Conservation (phyloP, 768 basidiomycete species). For the Suillus alpinus region DNA sequence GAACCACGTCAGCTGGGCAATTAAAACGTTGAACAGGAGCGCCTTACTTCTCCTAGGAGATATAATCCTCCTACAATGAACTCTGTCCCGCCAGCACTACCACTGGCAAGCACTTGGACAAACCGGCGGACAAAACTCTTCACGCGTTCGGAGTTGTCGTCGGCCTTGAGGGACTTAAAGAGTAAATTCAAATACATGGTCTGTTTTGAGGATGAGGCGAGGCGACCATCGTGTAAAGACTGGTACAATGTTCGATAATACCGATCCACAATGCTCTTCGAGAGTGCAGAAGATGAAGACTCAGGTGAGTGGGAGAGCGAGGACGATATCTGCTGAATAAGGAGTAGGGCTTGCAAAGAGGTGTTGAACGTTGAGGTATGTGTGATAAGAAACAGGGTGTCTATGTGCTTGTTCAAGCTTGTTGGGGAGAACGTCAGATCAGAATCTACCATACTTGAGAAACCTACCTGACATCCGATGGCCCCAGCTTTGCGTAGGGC, state of each 20-base stretch:
- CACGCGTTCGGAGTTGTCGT: constrained; percentile 55
- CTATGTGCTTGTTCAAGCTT: constrained; percentile 83
- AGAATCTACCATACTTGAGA: neutral
- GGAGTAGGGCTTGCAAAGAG: constrained; percentile 85
- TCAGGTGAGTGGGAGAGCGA: constrained; percentile 44
- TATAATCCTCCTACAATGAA: constrained; percentile 88
- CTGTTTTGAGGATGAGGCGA: constrained; percentile 85
- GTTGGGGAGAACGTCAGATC: constrained; percentile 5
- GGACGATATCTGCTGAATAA: constrained; percentile 80
- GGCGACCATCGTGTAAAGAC: constrained; percentile 80
- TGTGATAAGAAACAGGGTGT: constrained; percentile 91
- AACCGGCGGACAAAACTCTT: constrained; percentile 83
- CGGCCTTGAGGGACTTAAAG: constrained; percentile 84
- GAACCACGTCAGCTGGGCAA: neutral
- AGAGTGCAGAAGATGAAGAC: constrained; percentile 36
- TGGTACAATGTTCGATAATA: constrained; percentile 86
- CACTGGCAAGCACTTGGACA: constrained; percentile 72
- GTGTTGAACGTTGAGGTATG: constrained; percentile 97
- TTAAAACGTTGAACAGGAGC: neutral
- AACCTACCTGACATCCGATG: constrained; percentile 59
- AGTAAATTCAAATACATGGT: constrained; percentile 95
- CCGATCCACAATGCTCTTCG: constrained; percentile 55
- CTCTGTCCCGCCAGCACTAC: constrained; percentile 73
- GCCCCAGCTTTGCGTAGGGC: constrained; percentile 85
- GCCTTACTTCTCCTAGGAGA: constrained; percentile 79